These are phyloP conservation scores for Fomitopsis pulvina DNA, from an alignment of 768 basidiomycete genomes.

Conservation along the genomic window DNA sequence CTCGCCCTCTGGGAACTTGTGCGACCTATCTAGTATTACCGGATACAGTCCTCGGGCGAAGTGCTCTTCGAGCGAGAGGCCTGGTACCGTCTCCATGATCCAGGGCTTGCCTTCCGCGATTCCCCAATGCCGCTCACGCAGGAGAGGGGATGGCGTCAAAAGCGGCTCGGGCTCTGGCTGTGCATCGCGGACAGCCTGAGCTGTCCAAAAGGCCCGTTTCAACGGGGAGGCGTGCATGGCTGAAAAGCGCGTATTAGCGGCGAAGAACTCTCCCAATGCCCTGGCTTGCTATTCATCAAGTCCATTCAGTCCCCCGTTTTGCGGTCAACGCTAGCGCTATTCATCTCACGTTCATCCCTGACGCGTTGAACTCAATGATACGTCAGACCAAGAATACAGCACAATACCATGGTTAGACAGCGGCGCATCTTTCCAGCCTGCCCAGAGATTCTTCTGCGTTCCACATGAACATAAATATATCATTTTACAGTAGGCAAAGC, in stretches of 20 bases:
- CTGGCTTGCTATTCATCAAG: conserved; percentile 22
- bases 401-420: conserved; percentile 63
- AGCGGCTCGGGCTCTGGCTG: conserved; percentile 42
- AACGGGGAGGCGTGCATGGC: conserved; percentile 64
- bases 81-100: conserved; percentile 18
- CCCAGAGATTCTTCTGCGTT: conserved; percentile 51
- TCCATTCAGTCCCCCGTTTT: not conserved
- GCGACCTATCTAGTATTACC: conserved; percentile 33
- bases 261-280: conserved; percentile 44
- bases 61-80: conserved; percentile 35
- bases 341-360: conserved; percentile 46
- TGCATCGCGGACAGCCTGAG: conserved; percentile 43
- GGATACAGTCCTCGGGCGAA: conserved; percentile 50
- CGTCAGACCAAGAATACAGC: not conserved
- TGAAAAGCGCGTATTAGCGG: conserved; percentile 35
- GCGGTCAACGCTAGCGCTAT: too few relatives aligned
- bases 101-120: conserved; percentile 60
- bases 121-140: conserved; percentile 70
- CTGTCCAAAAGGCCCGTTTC: conserved; percentile 57
- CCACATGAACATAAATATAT: not conserved
- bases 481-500: conserved; percentile 10
- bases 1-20: conserved; percentile 68
- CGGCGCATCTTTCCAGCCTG: conserved; percentile 69
- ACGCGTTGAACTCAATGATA: not conserved
- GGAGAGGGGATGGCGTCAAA: conserved; percentile 39